Conservation (phyloP, 768 basidiomycete species). For the Mycena indigotica region DNA sequence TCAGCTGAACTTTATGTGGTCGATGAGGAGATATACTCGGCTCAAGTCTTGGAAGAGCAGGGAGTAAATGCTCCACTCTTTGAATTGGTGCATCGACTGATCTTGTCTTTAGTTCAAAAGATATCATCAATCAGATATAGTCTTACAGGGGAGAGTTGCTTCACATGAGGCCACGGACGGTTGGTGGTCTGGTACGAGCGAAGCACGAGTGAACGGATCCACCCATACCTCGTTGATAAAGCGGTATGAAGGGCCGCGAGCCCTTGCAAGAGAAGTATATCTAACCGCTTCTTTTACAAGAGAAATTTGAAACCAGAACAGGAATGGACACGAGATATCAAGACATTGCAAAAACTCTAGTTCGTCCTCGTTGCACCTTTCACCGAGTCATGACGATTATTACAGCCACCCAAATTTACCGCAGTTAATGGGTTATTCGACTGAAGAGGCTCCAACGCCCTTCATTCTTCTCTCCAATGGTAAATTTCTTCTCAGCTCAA, state of each 20-base stretch:
- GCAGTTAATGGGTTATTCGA: slow-evolving; percentile 54
- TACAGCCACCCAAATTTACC: slow-evolving; percentile 54
- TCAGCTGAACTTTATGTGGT: slow-evolving; percentile 7
- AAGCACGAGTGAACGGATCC: slow-evolving; percentile 41
- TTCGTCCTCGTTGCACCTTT: slow-evolving; percentile 26
- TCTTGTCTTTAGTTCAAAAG: slow-evolving; percentile 41
- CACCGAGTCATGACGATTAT: neutral
- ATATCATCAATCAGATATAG: slow-evolving; percentile 53
- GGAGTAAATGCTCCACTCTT: slow-evolving; percentile 30
- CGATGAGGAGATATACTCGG: slow-evolving; percentile 21
- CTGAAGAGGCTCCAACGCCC: slow-evolving; percentile 45
- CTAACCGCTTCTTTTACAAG: neutral
- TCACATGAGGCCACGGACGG: slow-evolving; percentile 38
- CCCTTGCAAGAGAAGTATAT: slow-evolving; percentile 34
- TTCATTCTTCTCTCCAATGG: slow-evolving; percentile 57
- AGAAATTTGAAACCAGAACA: slow-evolving; percentile 17
- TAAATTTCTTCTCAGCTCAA: slow-evolving; percentile 16
- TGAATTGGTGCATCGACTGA: neutral
- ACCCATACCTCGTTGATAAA: slow-evolving; percentile 41
- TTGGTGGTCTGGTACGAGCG: slow-evolving; percentile 51
- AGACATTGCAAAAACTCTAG: slow-evolving; percentile 52
- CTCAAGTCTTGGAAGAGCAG: slow-evolving; percentile 30
- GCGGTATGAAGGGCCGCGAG: slow-evolving; percentile 43
- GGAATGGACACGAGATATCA: slow-evolving; percentile 55
- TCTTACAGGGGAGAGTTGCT: slow-evolving; percentile 37